Base-by-base conservation (phyloP, 768 basidiomycete species). In the Suillus discolor region DNA sequence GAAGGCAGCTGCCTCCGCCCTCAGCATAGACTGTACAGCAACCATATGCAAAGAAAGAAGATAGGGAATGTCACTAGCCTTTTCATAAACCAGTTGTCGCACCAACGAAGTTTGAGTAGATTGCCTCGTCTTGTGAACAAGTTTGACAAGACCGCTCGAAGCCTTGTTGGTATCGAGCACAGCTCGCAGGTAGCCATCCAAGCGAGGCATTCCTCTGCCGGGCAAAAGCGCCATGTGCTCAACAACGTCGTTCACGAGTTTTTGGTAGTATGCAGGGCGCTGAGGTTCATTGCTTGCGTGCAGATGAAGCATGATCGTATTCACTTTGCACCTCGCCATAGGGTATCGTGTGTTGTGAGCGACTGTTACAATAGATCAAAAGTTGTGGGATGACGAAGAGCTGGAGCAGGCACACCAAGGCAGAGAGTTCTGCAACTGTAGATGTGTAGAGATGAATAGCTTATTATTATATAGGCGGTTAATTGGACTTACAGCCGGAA, bases 341-440 rank as follows among this genome's bases (percentile, higher is more conserved):
- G 18, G 28, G 28, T 54, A 31, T 28, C 18, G 16, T 6, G 53
- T 54, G 28, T 54, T 54, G 31, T 54, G 53, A 54, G 53, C 53
- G 11, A 54, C 53, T 54, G 18, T 54, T 31, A 20, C 18, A 20
- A 31, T 31, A 2, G 20, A 20, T 31, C 20, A 11, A 31, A 25
- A 54, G 8, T 20, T 18, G 31, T 55, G 12, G 31, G 11, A 12
- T 34, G 2, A 20, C 6, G 54, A 55, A 9, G 11, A 34, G 6
- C 31, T 34, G 11, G 11, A 55, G 31, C 18, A 55, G 31, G 79
- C 84, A 47, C 71, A 87, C 87, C 68, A 42, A 88, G 71, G 64
- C 81, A 83, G 4, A 87, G 68, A 12, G 79, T 77, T 66, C 80
- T 77, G 68, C 84, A 87, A n/a, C 87, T 87, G 53, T 62, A 45